phyloP scores from a whole-genome alignment of 2,329 filamentous ascomycete species.

The Exophiala oligosperma region DNA sequence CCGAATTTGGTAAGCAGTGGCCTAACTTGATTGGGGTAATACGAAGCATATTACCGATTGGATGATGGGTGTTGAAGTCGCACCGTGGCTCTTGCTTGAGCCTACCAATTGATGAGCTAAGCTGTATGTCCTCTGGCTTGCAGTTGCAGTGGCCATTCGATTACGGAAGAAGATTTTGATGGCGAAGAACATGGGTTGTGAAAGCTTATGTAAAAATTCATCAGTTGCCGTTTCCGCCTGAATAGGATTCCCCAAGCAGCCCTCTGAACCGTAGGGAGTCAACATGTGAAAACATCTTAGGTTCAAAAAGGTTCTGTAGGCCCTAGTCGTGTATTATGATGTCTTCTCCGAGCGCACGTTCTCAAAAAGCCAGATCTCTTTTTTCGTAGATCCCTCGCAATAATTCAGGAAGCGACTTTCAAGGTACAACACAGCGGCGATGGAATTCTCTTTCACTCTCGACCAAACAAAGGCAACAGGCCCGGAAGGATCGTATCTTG shows the following conservation, averaged over 20 bases:
- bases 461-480: not conserved
- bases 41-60: not conserved
- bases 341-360: not conserved
- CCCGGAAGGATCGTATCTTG: not conserved
- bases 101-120: not conserved
- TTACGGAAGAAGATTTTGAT: not conserved
- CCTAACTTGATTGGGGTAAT: not conserved
- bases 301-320: no score
- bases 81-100: not conserved
- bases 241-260: not conserved
- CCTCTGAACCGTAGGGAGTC: no score
- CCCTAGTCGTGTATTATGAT: no score
- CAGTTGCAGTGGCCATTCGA: not conserved
- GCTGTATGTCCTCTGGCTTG: not conserved
- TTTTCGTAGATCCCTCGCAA: no score
- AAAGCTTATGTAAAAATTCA: conserved; percentile 1
- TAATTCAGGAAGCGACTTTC: not conserved
- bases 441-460: conserved; percentile 3
- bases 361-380: not conserved
- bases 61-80: not conserved
- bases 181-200: not conserved
- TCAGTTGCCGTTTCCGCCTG: not conserved
- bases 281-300: no score
- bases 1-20: not conserved
- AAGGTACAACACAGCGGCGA: not conserved